Evolutionary conservation across 208 protist genomes (phyloP), one percentile per base, ranked within the genome.

Genomic region (Leishmania turanica): DNA sequence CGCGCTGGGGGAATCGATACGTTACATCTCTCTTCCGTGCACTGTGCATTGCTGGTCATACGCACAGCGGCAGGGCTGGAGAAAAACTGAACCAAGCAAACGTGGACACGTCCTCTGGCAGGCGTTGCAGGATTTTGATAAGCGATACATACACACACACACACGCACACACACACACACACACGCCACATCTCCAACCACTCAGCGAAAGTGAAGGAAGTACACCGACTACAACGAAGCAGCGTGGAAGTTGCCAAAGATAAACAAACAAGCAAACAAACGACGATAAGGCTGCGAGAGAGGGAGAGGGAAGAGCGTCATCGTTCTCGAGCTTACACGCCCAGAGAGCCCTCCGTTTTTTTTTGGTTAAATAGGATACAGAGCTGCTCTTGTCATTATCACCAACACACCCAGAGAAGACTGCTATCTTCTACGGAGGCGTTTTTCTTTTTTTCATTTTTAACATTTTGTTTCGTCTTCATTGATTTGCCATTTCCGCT

Each of bases 41-140:
- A 24, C 49, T 49, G 47, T 31, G 45, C 45, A 49, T 49, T 78
- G 66, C 53, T 24, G 40, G n/a, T 9, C 40, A 65, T 45, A 65
- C 40, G 31, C 56, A n/a, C 66, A 54, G 3, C 68, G 54, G 11
- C 27, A 73, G 45, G 24, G 54, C 6, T 3, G 68, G 68, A 19
- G 27, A 73, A 34, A 45, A 49, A 49, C 45, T 8, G 45, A 49
- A 54, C 17, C 17, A 21, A 13, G 51, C 24, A 73, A 19, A 73
- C 68, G 40, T 73, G 21, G 68, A 73, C 45, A 73, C 42, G 68
- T 54, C 68, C 68, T 73, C 42, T 53, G 68, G 68, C 40, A 53
- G 72, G 45, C n/a, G n/a, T 62, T 45, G 34, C 27, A n/a, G 8
- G 51, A 47, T 40, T 64, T 6, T 27, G 40, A 73, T 60, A 58